These are phyloP conservation scores for Cercospora citrullina DNA, from an alignment of 2,329 filamentous ascomycete species.

Conservation along the genomic window DNA sequence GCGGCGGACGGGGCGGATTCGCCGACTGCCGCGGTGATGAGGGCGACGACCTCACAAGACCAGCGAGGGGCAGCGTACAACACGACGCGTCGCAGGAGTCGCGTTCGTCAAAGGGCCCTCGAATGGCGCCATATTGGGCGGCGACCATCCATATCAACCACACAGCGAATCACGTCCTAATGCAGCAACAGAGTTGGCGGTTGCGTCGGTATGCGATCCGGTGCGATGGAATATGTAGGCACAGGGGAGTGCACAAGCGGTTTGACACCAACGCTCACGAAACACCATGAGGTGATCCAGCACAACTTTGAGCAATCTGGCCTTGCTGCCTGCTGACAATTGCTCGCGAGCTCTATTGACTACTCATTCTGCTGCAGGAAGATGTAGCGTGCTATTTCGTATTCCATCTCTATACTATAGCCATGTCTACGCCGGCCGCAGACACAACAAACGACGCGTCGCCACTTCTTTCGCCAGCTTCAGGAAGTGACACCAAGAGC, in stretches of 20 bases:
- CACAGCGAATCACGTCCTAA: background rate
- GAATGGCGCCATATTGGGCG: conserved; percentile 5
- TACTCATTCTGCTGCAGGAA: background rate
- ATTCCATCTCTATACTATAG: background rate
- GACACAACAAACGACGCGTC: conserved; percentile 13
- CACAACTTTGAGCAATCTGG: conserved; percentile 15
- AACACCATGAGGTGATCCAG: conserved; percentile 17
- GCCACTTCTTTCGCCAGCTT: conserved; percentile 16
- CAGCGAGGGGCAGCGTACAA: background rate
- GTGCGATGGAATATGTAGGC: background rate
- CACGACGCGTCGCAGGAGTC: background rate
- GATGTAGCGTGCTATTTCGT: conserved; percentile 8
- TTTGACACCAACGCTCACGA: background rate
- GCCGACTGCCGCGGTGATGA: background rate
- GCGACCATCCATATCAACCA: background rate
- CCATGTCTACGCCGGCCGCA: conserved; percentile 3
- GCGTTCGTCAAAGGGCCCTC: conserved; percentile 3
- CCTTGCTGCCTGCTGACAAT: conserved; percentile 7
- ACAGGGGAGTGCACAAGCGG: background rate
- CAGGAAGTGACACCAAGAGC: conserved; percentile 2
- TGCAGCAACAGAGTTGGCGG: background rate
- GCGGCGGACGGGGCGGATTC: background rate
- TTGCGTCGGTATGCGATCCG: background rate
- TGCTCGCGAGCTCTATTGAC: background rate
- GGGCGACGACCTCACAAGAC: background rate